These are phyloP conservation scores for Phytophthora niederhauseri DNA, from an alignment of 352 stramenopile species.

Conservation along the genomic window DNA sequence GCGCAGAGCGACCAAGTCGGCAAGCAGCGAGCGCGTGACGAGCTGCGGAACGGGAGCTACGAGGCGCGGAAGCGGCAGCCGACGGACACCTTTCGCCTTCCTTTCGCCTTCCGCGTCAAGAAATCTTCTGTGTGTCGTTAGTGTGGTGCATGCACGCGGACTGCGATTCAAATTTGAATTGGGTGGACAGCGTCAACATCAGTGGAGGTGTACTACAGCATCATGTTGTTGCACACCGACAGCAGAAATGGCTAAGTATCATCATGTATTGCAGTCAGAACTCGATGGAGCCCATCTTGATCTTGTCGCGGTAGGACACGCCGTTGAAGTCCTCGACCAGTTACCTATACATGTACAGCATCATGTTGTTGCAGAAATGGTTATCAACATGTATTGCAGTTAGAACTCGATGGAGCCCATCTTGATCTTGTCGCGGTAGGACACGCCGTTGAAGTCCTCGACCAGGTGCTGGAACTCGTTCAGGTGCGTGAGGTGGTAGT, in stretches of 20 bases:
- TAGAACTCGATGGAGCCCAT: constrained; percentile 47
- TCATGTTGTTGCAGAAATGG: too few species aligned
- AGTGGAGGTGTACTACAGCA: too few species aligned
- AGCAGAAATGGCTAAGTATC: too few species aligned
- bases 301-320: constrained; percentile 69
- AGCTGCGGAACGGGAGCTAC: not conserved
- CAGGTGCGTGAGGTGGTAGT: constrained; percentile 68
- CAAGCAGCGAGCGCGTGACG: not conserved
- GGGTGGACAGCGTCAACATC: not conserved
- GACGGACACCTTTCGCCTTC: not conserved
- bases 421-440: constrained; percentile 61
- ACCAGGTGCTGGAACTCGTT: constrained; percentile 72
- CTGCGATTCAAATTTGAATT: constrained; percentile 14
- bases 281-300: constrained; percentile 45
- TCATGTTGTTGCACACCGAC: too few species aligned
- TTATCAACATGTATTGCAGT: too few species aligned
- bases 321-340: constrained; percentile 80
- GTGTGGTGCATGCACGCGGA: not conserved
- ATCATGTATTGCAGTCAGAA: constrained; percentile 11
- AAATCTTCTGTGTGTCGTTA: not conserved
- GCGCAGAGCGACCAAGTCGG: not conserved
- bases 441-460: constrained; percentile 81
- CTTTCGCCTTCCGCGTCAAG: not conserved
- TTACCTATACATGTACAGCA: too few species aligned
- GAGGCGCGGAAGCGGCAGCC: not conserved